Conservation (phyloP, 2,329 filamentous ascomycete species). For the Blumeria graminis region DNA sequence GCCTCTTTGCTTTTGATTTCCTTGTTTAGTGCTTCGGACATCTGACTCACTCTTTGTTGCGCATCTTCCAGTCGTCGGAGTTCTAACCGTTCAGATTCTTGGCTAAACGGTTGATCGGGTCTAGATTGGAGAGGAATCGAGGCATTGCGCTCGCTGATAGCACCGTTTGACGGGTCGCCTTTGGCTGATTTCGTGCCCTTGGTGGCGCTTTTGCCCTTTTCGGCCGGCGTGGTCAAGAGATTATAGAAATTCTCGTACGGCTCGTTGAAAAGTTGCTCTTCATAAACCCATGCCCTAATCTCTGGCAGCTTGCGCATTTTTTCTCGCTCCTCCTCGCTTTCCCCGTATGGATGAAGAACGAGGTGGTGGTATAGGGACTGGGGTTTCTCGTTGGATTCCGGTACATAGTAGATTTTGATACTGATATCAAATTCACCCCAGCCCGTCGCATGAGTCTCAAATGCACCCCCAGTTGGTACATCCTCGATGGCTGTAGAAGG, state of each 20-base stretch:
- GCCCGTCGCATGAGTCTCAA: constrained; percentile 73
- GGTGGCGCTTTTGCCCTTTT: constrained; percentile 27
- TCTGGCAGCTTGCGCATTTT: constrained; percentile 32
- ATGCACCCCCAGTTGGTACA: constrained; percentile 35
- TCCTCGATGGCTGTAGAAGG: constrained; percentile 37
- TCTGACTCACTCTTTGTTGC: constrained; percentile 32
- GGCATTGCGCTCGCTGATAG: constrained; percentile 39
- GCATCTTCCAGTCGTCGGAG: constrained; percentile 37
- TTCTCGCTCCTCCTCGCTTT: constrained; percentile 46
- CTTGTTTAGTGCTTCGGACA: constrained; percentile 8
- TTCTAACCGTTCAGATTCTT: constrained; percentile 41
- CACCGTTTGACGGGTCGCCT: constrained; percentile 13
- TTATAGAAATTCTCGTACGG: constrained; percentile 85
- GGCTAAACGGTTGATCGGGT: constrained; percentile 48
- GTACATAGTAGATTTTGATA: constrained; percentile 80
- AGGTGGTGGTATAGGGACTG: constrained; percentile 89
- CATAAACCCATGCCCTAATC: constrained; percentile 61
- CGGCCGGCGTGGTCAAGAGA: constrained; percentile 44
- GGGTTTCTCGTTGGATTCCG: constrained; percentile 74
- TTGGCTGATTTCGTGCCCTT: constrained; percentile 25
- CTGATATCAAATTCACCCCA: constrained; percentile 98
- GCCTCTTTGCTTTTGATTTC: constrained; percentile 11
- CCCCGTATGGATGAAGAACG: constrained; percentile 72
- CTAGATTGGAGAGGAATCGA: constrained; percentile 47
- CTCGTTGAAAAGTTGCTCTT: constrained; percentile 94